Evolutionary conservation across 148 eudicot genomes (phyloP), one percentile per base, ranked within the genome.

Genomic region (Chenopodium album): DNA sequence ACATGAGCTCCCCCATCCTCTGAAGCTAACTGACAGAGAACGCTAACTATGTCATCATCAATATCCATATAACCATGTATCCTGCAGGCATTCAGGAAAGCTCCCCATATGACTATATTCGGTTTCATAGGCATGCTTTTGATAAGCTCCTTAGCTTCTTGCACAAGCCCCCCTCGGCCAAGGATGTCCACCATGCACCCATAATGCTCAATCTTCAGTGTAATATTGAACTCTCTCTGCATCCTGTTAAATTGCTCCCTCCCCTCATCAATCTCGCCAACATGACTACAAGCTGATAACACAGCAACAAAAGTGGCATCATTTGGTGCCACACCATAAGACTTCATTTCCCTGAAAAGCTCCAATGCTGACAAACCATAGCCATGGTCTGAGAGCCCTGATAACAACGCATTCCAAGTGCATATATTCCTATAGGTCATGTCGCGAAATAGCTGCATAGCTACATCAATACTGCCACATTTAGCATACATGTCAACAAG

Each of bases 401-500:
- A 85, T 23, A 89, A 83, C 83, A 87, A 79, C 26, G 89, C 83
- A 73, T 88, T 88, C 90, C 91, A 89, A 76, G 88, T 76, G 19
- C 85, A 85, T 26, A 83, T 56, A 59, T 85, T 83, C 65, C 71
- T 85, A 2, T 26, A 71, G 4, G 65, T 64, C 79, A 65, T 80
- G 1, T 64, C 71, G 26, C 64, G 23, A 70, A 89, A 87, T 50
- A 85, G 64, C 23, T 87, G 52, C 52, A 80, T 48, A 4, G 86
- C 89, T 66, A 59, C 59, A 56, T 84, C 87, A 64, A 87, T 71
- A 72, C 82, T 67, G 76, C 91, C 88, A 60, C 89, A 87, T 71
- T 87, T 85, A 29, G 85, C 84, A 80, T 89, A 89, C 91, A 87
- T 89, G 75, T 89, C 91, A 59, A 89, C 79, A 48, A 89, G 83